Evolutionary conservation across 2,329 filamentous ascomycete species (phyloP).

Genomic region (Ophiostoma pallidulum): DNA sequence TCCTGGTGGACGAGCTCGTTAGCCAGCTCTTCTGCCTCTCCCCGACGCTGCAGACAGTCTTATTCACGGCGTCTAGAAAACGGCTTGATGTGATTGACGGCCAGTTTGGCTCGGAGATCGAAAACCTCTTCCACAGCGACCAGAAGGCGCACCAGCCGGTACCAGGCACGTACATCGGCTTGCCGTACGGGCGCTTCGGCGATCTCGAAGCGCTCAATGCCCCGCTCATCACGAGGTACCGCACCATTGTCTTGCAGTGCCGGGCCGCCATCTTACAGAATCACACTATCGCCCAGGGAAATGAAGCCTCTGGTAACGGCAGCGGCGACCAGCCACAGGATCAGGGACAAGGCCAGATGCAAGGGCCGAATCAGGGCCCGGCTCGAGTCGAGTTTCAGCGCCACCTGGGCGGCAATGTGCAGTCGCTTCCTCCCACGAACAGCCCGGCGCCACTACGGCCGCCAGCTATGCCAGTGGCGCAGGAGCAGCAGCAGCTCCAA

Average conservation of each 20-base stretch:
- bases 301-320: no score
- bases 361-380: no score
- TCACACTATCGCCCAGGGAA: no score
- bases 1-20: conserved; percentile 27
- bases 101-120: conserved; percentile 5
- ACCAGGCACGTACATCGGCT: background rate
- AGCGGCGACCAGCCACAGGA: no score
- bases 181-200: background rate
- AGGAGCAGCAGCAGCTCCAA: background rate
- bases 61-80: conserved; percentile 24
- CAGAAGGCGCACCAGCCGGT: conserved; percentile 11
- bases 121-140: conserved; percentile 20
- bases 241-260: background rate
- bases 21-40: conserved; percentile 23
- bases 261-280: no score
- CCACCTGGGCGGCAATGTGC: no score
- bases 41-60: conserved; percentile 20
- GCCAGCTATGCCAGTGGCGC: background rate
- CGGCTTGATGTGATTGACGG: conserved; percentile 19
- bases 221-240: conserved; percentile 11
- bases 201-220: conserved; percentile 16
- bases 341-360: no score
- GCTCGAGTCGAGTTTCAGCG: no score
- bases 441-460: no score
- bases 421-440: no score